Percentiles rank a stretch among this genome's conserved stretches.
Evolutionary conservation across 345 rosid species (phyloP).

Genomic region (Physaria fendleri): DNA sequence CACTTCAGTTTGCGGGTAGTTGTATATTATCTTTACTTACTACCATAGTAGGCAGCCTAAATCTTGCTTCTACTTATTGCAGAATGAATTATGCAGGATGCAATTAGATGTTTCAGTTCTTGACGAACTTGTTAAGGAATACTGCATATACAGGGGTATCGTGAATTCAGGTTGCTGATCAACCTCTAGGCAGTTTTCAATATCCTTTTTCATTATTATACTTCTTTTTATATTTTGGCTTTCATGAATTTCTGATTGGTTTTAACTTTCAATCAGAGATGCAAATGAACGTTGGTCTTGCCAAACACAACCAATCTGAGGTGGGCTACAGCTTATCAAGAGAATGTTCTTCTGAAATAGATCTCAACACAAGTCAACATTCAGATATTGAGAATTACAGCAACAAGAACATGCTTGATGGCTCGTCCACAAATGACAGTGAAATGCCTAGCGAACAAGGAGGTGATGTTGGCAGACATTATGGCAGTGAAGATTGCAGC

Average conservation of each 20-base stretch:
- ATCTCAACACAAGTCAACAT: constrained; percentile 37
- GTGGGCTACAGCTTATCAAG: constrained; percentile 40
- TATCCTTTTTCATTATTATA: not conserved
- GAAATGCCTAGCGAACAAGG: constrained; percentile 41
- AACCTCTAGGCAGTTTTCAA: constrained; percentile 9
- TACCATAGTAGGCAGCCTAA: constrained; percentile 8
- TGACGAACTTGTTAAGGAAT: constrained; percentile 81
- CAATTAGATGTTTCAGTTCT: constrained; percentile 63
- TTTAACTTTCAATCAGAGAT: constrained; percentile 30
- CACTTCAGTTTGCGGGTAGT: not conserved
- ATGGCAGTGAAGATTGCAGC: constrained; percentile 72
- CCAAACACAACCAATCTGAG: constrained; percentile 40
- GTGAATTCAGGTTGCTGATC: constrained; percentile 40
- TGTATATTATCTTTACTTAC: not conserved
- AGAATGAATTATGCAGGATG: constrained; percentile 96
- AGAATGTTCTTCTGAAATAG: constrained; percentile 47
- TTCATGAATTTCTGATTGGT: constrained; percentile 5
- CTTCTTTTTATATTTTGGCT: constrained; percentile 1
- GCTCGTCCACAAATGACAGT: constrained; percentile 35
- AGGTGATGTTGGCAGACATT: constrained; percentile 50
- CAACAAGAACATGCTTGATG: constrained; percentile 34
- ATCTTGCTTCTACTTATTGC: constrained; percentile 31
- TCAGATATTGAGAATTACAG: constrained; percentile 54
- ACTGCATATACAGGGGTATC: constrained; percentile 90
- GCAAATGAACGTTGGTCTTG: constrained; percentile 31